Evolutionary conservation across 352 stramenopile species (phyloP).

Genomic region (Phytophthora lateralis): DNA sequence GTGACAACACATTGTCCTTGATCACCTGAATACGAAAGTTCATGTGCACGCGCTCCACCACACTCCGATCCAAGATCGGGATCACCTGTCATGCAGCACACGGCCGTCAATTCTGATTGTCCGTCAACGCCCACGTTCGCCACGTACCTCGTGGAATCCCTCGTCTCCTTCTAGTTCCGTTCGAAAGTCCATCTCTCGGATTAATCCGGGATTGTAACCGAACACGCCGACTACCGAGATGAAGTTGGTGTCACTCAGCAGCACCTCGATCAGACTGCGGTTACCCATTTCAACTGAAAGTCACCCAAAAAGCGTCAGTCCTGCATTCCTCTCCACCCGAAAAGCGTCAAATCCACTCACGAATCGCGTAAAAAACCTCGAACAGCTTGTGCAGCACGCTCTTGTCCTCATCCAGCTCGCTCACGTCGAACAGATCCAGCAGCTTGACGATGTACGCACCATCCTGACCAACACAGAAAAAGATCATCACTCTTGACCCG

Average conservation of each 20-base stretch:
- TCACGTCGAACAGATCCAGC: conserved; percentile 75
- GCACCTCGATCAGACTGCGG: conserved; percentile 62
- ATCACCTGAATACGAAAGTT: conserved; percentile 90
- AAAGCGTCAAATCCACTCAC: conserved; percentile 32
- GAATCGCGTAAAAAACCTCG: conserved; percentile 74
- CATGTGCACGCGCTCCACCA: conserved; percentile 80
- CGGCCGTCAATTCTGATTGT: conserved; percentile 2
- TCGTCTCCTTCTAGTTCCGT: conserved; percentile 58
- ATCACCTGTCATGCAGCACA: conserved; percentile 55
- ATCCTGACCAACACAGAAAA: conserved; percentile 34
- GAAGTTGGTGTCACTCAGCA: conserved; percentile 81
- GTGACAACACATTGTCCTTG: conserved; percentile 85
- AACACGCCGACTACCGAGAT: conserved; percentile 84
- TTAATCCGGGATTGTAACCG: conserved; percentile 77
- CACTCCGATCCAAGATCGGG: conserved; percentile 57
- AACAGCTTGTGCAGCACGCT: conserved; percentile 68
- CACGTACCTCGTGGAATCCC: conserved; percentile 69
- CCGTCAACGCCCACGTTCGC: conserved; percentile 19
- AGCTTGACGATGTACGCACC: conserved; percentile 78
- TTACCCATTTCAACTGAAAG: conserved; percentile 77
- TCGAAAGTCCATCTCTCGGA: conserved; percentile 79
- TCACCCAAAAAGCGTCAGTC: conserved; percentile 2
- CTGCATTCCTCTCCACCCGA: background rate
- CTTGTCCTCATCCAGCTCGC: conserved; percentile 69
- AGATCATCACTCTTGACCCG: conserved; percentile 7